Evolutionary conservation across 129 eudicot genomes (phyloP).

Genomic region (sunflower (Helianthus annuus)): DNA sequence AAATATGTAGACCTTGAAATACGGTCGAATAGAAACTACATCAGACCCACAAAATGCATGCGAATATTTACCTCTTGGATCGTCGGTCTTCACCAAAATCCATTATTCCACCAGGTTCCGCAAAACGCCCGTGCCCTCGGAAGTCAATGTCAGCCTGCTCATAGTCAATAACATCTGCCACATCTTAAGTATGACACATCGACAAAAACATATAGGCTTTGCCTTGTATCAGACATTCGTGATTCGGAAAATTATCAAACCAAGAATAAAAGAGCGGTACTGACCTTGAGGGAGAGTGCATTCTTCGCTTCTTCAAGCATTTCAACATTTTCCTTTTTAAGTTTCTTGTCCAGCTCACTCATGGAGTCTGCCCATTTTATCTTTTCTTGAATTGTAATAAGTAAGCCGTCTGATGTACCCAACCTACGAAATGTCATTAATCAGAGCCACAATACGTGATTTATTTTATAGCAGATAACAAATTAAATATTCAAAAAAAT

Average conservation of each 20-base stretch:
- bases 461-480: too few relatives aligned
- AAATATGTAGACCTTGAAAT: too few relatives aligned
- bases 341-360: conserved; percentile 85
- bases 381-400: conserved; percentile 82
- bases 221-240: not conserved
- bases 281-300: conserved; percentile 75
- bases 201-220: conserved; percentile 52
- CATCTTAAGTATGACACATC: conserved; percentile 90
- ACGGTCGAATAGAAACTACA: too few relatives aligned
- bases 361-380: conserved; percentile 91
- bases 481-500: too few relatives aligned
- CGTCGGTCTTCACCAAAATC: conserved; percentile 75
- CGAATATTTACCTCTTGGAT: too few relatives aligned
- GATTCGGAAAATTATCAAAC: conserved; percentile 7
- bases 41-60: too few relatives aligned
- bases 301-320: conserved; percentile 72
- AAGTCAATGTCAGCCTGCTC: conserved; percentile 90
- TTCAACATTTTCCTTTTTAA: conserved; percentile 72
- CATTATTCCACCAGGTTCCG: conserved; percentile 93
- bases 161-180: conserved; percentile 95
- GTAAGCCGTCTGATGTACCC: conserved; percentile 73
- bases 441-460: conserved; percentile 4
- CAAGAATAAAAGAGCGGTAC: conserved; percentile 21
- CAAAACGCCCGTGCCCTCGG: conserved; percentile 75
- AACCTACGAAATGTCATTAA: conserved; percentile 47